Evolutionary conservation across 768 basidiomycete genomes (phyloP).

Genomic region (Agrocybe chaxingu): DNA sequence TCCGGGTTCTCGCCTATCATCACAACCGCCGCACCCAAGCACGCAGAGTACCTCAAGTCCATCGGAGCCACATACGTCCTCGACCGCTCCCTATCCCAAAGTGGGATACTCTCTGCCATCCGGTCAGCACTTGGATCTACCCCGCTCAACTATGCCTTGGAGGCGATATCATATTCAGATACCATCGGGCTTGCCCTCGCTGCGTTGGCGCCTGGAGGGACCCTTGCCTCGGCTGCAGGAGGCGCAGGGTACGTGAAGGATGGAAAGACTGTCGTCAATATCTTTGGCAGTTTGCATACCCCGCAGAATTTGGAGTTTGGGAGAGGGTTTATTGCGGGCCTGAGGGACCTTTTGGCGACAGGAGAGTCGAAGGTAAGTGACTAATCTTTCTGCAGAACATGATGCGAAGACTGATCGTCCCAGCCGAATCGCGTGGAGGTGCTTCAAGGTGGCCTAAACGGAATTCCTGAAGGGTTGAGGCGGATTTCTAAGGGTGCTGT

Average conservation of each 20-base stretch:
- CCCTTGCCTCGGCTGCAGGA: too few species aligned
- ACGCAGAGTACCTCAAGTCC: constrained; percentile 25
- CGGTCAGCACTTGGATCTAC: constrained; percentile 4
- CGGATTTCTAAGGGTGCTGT: constrained; percentile 35
- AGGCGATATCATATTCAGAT: constrained; percentile 17
- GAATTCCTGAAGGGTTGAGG: constrained; percentile 38
- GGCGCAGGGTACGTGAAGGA: too few species aligned
- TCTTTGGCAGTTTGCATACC: too few species aligned
- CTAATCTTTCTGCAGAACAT: neutral
- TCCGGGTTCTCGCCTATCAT: constrained; percentile 43
- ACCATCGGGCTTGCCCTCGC: constrained; percentile 3
- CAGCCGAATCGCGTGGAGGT: constrained; percentile 44
- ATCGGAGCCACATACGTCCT: constrained; percentile 39
- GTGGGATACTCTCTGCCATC: constrained; percentile 11
- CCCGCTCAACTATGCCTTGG: constrained; percentile 20
- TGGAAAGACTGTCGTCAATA: too few species aligned
- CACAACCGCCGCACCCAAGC: constrained; percentile 27
- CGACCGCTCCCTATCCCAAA: constrained; percentile 17
- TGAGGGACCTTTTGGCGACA: constrained; percentile 1
- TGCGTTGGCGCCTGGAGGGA: too few species aligned
- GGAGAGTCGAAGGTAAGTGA: neutral
- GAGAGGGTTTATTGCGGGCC: too few species aligned
- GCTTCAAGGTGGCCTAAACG: constrained; percentile 38
- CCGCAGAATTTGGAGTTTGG: too few species aligned
- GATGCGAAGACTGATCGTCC: neutral